Evolutionary conservation across 1,284 basidiomycete genomes (phyloP).

Genomic region (Kwoniella shivajii): DNA sequence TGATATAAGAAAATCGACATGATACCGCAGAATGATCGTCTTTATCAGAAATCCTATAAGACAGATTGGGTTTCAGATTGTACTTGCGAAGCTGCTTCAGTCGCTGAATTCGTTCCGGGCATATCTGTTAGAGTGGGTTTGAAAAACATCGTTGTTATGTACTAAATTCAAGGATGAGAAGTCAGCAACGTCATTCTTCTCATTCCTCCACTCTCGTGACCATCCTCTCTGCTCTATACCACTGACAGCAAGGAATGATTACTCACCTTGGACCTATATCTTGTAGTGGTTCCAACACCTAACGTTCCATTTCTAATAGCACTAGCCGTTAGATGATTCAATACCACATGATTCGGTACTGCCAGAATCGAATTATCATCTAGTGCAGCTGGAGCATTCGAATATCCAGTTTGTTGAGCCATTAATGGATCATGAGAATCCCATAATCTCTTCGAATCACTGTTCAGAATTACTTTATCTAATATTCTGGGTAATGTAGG

Average conservation of each 20-base stretch:
- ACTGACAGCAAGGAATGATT: not conserved
- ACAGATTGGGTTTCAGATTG: not conserved
- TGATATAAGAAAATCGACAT: too few relatives aligned
- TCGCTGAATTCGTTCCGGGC: conserved; percentile 6
- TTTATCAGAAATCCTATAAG: too few relatives aligned
- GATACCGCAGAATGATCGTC: too few relatives aligned
- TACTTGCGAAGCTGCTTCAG: not conserved
- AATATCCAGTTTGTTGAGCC: conserved; percentile 35
- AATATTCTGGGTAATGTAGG: conserved; percentile 86
- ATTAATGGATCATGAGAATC: conserved; percentile 24
- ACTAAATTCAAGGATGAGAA: conserved; percentile 49
- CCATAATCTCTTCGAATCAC: conserved; percentile 54
- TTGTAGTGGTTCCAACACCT: conserved; percentile 88
- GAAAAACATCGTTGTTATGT: conserved; percentile 69
- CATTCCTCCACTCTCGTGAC: not conserved
- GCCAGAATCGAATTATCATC: conserved; percentile 93
- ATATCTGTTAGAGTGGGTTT: conserved; percentile 57
- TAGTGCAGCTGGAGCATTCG: conserved; percentile 44
- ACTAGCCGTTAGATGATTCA: conserved; percentile 94
- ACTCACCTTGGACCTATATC: conserved; percentile 87
- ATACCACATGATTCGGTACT: conserved; percentile 90
- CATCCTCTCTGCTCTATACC: not conserved
- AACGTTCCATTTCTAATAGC: conserved; percentile 93
- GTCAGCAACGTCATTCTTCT: conserved; percentile 15
- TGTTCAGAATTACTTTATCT: conserved; percentile 90